Base-by-base conservation (phyloP, 306 rosid species). In the Albizia julibrissin region DNA sequence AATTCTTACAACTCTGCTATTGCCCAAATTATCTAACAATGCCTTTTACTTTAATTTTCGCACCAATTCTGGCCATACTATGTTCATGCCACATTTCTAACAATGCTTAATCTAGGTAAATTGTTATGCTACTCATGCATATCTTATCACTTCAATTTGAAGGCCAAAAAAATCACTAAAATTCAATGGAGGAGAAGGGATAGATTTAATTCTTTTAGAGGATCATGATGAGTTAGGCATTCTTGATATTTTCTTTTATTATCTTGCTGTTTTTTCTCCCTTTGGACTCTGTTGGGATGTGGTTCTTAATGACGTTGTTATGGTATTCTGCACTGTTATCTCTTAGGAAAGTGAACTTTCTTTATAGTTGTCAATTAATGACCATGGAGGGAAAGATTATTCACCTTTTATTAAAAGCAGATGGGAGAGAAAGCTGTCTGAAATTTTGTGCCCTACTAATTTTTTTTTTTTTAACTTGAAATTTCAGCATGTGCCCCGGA, bases 401-500 rank as follows among this genome's bases (percentile, higher is more conserved):
- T 42, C 34, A n/a, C 33, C 33, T 69, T 69, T 69, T 13, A 37
- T 6, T 13, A 11, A 44, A 70, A 11, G 18, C 56, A 13, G 37
- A 19, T 10, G 18, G 52, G 19, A 18, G 46, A 10, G 44, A 69
- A 16, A 22, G 3, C 43, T 69, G 27, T 15, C 58, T 44, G 58
- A 71, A 71, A 24, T 24, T 39, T 26, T 22, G 10, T 44, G 76
- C 59, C 47, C 8, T 15, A 21, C 74, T 71, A 43, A 13, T 15
- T 71, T 19, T 15, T 15, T 13, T 40, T 33, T 34, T 34, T 44
- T n/a, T 8, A 67, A 78, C 29, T 61, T 75, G 66, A 83, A 54
- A 76, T 83, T 84, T 49, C 95, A 95, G 99, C 98, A 93, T 73
- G 87, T 94, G 43, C 98, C 99, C 79, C 87, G 99, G 71, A 90